phyloP scores from a whole-genome alignment of 495 filamentous ascomycete genomes.

The Jackrogersella minutella region DNA sequence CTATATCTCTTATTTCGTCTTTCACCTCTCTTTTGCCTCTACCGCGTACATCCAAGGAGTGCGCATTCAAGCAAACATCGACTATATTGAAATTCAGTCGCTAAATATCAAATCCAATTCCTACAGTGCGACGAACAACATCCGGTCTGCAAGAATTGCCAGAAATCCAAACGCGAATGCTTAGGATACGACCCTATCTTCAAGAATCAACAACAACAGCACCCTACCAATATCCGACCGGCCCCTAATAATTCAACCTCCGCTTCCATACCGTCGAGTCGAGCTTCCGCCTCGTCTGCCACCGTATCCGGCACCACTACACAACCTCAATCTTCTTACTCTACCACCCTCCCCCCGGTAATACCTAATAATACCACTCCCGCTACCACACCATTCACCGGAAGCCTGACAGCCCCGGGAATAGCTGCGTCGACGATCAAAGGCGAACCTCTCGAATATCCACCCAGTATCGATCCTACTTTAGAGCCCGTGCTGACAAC shows the following conservation, averaged over 20 bases:
- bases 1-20: neutral
- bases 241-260: constrained; percentile 41
- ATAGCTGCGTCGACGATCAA: constrained; percentile 64
- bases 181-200: constrained; percentile 98
- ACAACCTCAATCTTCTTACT: constrained; percentile 29
- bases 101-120: constrained; percentile 25
- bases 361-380: constrained; percentile 42
- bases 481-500: constrained; percentile 60
- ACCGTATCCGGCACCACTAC: constrained; percentile 35
- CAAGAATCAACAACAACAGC: constrained; percentile 72
- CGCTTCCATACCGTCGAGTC: constrained; percentile 46
- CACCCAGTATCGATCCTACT: constrained; percentile 77
- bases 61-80: neutral
- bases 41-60: no score
- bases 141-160: constrained; percentile 94
- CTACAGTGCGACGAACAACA: constrained; percentile 93
- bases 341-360: constrained; percentile 39
- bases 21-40: neutral
- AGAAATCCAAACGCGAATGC: constrained; percentile 97
- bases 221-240: constrained; percentile 42
- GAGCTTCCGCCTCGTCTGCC: constrained; percentile 47
- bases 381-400: constrained; percentile 29
- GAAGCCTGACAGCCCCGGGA: constrained; percentile 48
- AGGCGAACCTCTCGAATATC: constrained; percentile 72
- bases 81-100: constrained; percentile 7